A percentile compares a stretch with the other conserved stretches of the same genome.
Conservation (phyloP, 768 basidiomycete genomes). For the Hericium coralloides region DNA sequence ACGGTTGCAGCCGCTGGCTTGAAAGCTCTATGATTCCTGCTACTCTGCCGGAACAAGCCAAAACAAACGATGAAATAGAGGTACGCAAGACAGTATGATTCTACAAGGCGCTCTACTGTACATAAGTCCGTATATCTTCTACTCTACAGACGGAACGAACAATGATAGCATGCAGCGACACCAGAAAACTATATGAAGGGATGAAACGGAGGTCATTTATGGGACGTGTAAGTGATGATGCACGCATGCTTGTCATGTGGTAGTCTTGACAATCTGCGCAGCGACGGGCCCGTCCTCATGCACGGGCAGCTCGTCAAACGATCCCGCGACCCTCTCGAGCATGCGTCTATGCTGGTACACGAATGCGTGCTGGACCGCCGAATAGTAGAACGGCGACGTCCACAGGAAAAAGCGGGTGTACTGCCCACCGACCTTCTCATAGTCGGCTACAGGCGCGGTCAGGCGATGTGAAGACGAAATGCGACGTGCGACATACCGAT, state of each 20-base stretch:
- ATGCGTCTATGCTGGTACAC: background rate
- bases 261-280: background rate
- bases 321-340: constrained; percentile 12
- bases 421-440: constrained; percentile 11
- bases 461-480: background rate
- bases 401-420: constrained; percentile 15
- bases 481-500: constrained; percentile 3
- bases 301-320: constrained; percentile 8
- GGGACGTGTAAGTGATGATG: too few species aligned
- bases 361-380: constrained; percentile 4
- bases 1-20: too few species aligned
- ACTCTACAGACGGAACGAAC: too few species aligned
- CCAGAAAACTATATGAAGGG: too few species aligned
- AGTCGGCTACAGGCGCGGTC: constrained; percentile 7
- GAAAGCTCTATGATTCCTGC: too few species aligned
- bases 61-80: too few species aligned
- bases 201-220: too few species aligned
- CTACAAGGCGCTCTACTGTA: too few species aligned
- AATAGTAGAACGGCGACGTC: constrained; percentile 11
- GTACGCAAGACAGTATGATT: too few species aligned
- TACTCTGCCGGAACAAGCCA: too few species aligned
- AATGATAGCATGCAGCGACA: too few species aligned
- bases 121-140: too few species aligned
- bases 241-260: background rate
- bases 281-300: background rate